Base-by-base conservation (phyloP, 345 rosid genomes). In the Melastoma malabathricum region DNA sequence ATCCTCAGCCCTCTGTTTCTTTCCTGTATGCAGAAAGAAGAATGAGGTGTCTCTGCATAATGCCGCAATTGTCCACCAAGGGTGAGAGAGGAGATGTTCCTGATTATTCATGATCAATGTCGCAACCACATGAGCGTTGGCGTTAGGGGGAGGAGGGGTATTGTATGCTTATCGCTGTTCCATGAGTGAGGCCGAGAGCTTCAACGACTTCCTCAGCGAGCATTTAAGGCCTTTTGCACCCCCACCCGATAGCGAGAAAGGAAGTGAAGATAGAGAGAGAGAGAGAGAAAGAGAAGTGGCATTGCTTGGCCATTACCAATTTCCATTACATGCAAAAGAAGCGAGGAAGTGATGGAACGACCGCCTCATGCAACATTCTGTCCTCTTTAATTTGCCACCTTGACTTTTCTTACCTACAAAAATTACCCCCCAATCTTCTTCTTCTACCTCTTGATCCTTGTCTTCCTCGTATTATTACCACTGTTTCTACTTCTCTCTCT, bases 321-420 rank as follows among this genome's bases (percentile, higher is more conserved):
- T 6, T 34, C 41, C 12, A 34, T 34, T 34, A 34, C 41, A 34
- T 34, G 41, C 41, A 34, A 34, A 27, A 43, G 38, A 44, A 52
- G 43, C 29, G 39, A 15, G 22, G 18, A 25, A 18, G 17, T 38
- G 19, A 48, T 22, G 45, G 15, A 63, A 72, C 56, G 60, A 66
- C 68, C 27, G 58, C 65, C 69, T 63, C 64, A 69, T 51, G 51
- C 65, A 65, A 71, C 89, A 74, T 77, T 73, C 84, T 74, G 81
- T 65, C 87, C 63, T 68, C 63, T 63, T 83, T 58, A 79, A 69
- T 77, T 72, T 83, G 13, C 57, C 18, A 57, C 72, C 41, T 39
- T 61, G 55, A 34, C 57, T 47, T 18, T 43, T 22, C 25, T 60
- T 50, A 46, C 52, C 58, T 60, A 52, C 52, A 60, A 60, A 63